Evolutionary conservation across 345 rosid species (phyloP), one percentile per base, ranked within the genome.

Genomic region (Syzygium aqueum): DNA sequence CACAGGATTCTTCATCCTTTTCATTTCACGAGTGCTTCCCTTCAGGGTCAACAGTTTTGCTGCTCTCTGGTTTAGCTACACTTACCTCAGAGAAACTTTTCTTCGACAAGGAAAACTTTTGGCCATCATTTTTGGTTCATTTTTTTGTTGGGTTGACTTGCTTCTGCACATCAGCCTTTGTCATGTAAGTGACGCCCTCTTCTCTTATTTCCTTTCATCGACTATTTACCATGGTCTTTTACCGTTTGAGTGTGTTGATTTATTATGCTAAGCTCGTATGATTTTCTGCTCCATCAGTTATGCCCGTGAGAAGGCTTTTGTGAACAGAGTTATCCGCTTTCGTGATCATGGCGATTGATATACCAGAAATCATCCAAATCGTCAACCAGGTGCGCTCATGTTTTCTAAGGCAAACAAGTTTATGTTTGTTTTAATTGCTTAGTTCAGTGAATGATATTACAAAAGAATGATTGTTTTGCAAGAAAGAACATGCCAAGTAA

Each of bases 11-110:
- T 88, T 89, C 93, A 13, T 90, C 93, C 49, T 97, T 96, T 95
- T 93, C 95, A 56, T 96, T 95, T 84, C 51, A 77, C 37, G 80
- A 89, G 53, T 94, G 98, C 88, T 90, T 97, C 90, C 99, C 99
- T 87, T 93, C 94, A 28, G 99, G 98, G 37, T 95, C 98, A 94
- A 85, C 87, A 59, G 77, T 93, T 87, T 92, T 97, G 86, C 87
- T 94, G 84, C 51, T 96, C 88, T 93, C 98, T 10, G 91, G 96
- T 77, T 88, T 91, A 85, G 87, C 87, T 51, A 96, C 98, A 59
- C 93, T 92, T 88, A 59, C 90, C 51, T 94, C 97, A 9, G 96
- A 95, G 94, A 94, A 89, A 86, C 65, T 87, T 7, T 84, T 95
- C 85, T 90, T 94, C 84, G 93, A 95, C 91, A 91, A 87, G 77